Conservation (phyloP, 2,329 filamentous ascomycete species). For the Triangularia verruculosa region DNA sequence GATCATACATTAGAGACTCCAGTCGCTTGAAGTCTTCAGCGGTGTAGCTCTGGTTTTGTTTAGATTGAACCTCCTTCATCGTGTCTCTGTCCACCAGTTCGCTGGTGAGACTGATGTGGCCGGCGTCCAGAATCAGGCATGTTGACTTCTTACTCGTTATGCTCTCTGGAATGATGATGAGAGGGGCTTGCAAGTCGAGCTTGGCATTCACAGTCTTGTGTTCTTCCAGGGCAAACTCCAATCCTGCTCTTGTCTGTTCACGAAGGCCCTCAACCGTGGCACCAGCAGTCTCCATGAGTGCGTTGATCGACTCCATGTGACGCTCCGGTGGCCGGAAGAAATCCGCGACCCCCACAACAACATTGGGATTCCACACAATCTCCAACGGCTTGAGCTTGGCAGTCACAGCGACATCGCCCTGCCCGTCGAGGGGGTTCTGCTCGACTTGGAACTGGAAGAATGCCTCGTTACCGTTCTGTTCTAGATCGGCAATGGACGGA, state of each 20-base stretch:
- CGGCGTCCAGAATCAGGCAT: conserved; percentile 92
- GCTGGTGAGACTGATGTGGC: conserved; percentile 91
- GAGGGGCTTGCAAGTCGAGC: conserved; percentile 87
- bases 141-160: conserved; percentile 77
- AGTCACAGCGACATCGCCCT: conserved; percentile 85
- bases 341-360: conserved; percentile 83
- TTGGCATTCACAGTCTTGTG: conserved; percentile 98
- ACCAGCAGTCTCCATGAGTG: conserved; percentile 91
- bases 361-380: conserved; percentile 94
- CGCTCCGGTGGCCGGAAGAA: conserved; percentile 96
- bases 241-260: conserved; percentile 90
- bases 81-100: conserved; percentile 91
- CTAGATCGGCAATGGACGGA: conserved; percentile 53
- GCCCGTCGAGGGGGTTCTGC: conserved; percentile 89
- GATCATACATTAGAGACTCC: conserved; percentile 95
- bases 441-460: conserved; percentile 94
- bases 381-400: conserved; percentile 94
- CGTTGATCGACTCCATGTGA: conserved; percentile 97
- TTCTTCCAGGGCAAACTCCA: conserved; percentile 95
- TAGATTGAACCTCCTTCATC: conserved; percentile 83
- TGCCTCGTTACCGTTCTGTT: conserved; percentile 55
- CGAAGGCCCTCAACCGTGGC: conserved; percentile 93
- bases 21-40: conserved; percentile 85
- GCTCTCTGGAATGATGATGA: conserved; percentile 94
- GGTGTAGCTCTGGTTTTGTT: conserved; percentile 82